phyloP scores from a whole-genome alignment of 169 alveolate genomes.

The Babesia gibsoni region DNA sequence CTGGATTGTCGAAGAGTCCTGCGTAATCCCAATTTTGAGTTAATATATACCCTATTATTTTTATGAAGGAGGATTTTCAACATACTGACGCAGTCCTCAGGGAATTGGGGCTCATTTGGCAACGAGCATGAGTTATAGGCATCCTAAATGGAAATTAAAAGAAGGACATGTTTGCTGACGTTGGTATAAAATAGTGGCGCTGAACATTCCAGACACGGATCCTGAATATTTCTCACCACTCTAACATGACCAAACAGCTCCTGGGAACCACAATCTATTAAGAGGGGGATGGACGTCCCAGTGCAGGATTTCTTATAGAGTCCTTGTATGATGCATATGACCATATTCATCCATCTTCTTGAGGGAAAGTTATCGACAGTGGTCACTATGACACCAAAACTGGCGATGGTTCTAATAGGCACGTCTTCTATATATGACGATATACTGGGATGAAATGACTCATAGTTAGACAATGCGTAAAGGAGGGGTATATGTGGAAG shows the following conservation, averaged over 20 bases:
- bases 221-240: conserved; percentile 21
- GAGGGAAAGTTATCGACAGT: conserved; percentile 34
- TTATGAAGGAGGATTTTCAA: too few relatives aligned
- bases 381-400: conserved; percentile 31
- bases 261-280: conserved; percentile 72
- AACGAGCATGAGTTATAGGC: conserved; percentile 57
- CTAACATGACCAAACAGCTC: conserved; percentile 65
- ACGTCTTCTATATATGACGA: conserved; percentile 14
- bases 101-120: conserved; percentile 43
- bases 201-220: conserved; percentile 64
- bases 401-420: conserved; percentile 2
- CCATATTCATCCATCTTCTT: conserved; percentile 57
- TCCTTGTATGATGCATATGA: conserved; percentile 5
- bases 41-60: conserved; percentile 17
- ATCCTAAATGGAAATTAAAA: not conserved
- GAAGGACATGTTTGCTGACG: not conserved
- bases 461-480: not conserved
- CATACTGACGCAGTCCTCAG: conserved; percentile 67
- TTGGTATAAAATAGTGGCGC: conserved; percentile 43
- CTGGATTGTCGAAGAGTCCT: not conserved
- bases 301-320: not conserved
- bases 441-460: not conserved
- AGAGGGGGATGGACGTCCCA: conserved; percentile 13
- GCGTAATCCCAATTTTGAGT: not conserved
- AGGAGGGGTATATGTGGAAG: too few relatives aligned